Evolutionary conservation across 1,284 basidiomycete genomes (phyloP).

Genomic region (Leccinum pachyderme): DNA sequence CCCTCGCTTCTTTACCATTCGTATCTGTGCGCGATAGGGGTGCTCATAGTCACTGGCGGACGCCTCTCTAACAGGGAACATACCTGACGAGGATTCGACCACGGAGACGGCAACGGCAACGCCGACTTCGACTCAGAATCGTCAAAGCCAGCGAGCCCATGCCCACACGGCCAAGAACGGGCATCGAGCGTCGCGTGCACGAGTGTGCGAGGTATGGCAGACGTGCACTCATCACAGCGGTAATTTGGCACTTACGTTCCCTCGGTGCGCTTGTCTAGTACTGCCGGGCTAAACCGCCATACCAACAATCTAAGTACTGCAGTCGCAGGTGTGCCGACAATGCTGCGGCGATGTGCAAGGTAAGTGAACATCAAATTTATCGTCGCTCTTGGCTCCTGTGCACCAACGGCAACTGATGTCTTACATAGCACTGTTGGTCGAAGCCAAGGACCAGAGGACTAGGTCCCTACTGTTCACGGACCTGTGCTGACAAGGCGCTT

Average conservation of each 20-base stretch:
- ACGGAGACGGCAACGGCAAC: neutral
- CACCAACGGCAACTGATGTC: neutral
- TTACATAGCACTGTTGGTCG: constrained; percentile 18
- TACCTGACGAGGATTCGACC: neutral
- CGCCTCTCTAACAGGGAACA: constrained; percentile 9
- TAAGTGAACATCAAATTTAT: neutral
- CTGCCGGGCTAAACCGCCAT: constrained; percentile 53
- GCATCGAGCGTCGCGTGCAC: constrained; percentile 13
- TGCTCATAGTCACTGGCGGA: neutral
- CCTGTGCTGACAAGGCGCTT: constrained; percentile 19
- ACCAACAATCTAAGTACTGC: constrained; percentile 49
- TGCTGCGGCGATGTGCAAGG: constrained; percentile 35
- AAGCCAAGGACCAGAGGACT: constrained; percentile 12
- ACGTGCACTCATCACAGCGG: neutral
- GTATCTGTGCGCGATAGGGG: neutral
- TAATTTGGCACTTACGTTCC: neutral
- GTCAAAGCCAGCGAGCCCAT: constrained; percentile 3
- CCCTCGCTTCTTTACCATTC: neutral
- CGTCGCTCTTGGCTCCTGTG: neutral
- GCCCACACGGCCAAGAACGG: constrained; percentile 3
- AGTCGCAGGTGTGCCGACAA: constrained; percentile 56
- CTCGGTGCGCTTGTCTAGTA: constrained; percentile 37
- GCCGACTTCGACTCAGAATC: constrained; percentile 5
- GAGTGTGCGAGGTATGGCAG: constrained; percentile 26
- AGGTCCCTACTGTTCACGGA: constrained; percentile 20